These are phyloP conservation scores for Zoysia matrella DNA, from an alignment of 202 grass and related monocot genomes.

Conservation along the genomic window DNA sequence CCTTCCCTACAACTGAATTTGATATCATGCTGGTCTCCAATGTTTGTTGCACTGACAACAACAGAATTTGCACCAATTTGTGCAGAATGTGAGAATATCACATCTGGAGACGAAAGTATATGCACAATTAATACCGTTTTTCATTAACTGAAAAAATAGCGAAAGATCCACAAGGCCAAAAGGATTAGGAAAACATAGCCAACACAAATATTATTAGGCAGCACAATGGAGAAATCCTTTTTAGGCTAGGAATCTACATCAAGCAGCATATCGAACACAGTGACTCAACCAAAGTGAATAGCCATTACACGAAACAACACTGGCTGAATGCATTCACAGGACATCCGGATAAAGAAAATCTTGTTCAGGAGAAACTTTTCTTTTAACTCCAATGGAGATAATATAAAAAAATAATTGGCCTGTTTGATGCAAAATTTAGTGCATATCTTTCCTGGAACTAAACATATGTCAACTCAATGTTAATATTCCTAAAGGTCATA, in stretches of 20 bases:
- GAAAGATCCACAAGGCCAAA: neutral
- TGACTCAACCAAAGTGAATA: neutral
- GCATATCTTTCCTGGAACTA: neutral
- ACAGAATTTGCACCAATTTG: constrained; percentile 78
- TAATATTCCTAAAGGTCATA: neutral
- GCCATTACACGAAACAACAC: neutral
- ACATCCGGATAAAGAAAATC: constrained; percentile 8
- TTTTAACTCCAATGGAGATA: neutral
- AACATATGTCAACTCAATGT: no score
- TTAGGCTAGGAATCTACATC: neutral
- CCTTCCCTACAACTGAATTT: constrained; percentile 78
- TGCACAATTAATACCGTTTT: constrained; percentile 17
- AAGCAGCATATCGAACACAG: neutral
- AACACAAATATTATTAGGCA: constrained; percentile 20
- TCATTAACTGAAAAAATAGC: constrained; percentile 28
- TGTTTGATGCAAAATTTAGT: neutral
- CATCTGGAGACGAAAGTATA: constrained; percentile 56
- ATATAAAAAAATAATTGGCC: neutral
- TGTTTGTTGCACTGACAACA: constrained; percentile 78
- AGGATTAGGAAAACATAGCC: neutral
- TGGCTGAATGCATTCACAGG: neutral
- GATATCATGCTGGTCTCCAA: constrained; percentile 68
- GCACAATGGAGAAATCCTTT: neutral
- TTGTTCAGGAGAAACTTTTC: neutral
- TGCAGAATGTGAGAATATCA: constrained; percentile 65